phyloP scores from a whole-genome alignment of 2,329 filamentous ascomycete species.

The Fusarium nematophilum region DNA sequence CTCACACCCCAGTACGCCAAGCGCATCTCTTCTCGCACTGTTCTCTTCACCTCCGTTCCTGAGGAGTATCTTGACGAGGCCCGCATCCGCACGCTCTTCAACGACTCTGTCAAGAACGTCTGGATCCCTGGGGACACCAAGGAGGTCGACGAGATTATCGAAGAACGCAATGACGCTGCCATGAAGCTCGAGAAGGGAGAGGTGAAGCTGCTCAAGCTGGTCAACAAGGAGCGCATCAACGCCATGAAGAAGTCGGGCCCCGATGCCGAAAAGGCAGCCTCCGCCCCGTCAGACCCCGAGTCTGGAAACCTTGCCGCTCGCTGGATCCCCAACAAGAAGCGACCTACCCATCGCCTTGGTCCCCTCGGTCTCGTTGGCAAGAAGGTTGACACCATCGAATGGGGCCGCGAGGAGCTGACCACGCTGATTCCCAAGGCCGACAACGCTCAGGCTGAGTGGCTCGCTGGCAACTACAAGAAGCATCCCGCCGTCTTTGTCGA shows the following conservation, averaged over 20 bases:
- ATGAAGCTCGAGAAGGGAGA: constrained; percentile 86
- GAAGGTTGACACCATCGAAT: constrained; percentile 87
- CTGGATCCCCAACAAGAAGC: constrained; percentile 74
- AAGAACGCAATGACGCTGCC: constrained; percentile 79
- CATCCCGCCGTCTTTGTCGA: constrained; percentile 90
- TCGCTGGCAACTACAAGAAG: constrained; percentile 70
- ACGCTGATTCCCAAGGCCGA: constrained; percentile 74
- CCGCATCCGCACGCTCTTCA: constrained; percentile 81
- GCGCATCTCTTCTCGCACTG: constrained; percentile 88
- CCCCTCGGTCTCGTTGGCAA: constrained; percentile 72
- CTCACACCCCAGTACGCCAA: constrained; percentile 84
- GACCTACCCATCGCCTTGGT: constrained; percentile 76
- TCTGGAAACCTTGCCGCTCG: constrained; percentile 72
- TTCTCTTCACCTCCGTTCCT: constrained; percentile 91
- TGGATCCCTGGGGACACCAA: constrained; percentile 85
- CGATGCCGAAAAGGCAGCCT: constrained; percentile 39
- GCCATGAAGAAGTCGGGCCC: constrained; percentile 49
- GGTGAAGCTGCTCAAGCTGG: constrained; percentile 79
- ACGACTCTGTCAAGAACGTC: constrained; percentile 79
- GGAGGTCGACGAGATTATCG: constrained; percentile 80
- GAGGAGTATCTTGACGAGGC: constrained; percentile 78
- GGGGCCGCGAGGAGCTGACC: constrained; percentile 70
- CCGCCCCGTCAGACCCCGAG: constrained; percentile 70
- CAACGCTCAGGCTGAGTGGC: constrained; percentile 71
- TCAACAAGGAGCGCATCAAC: constrained; percentile 53